Conservation (phyloP, 2,329 filamentous ascomycete species). For the Rhytidhysteron rufulum region DNA sequence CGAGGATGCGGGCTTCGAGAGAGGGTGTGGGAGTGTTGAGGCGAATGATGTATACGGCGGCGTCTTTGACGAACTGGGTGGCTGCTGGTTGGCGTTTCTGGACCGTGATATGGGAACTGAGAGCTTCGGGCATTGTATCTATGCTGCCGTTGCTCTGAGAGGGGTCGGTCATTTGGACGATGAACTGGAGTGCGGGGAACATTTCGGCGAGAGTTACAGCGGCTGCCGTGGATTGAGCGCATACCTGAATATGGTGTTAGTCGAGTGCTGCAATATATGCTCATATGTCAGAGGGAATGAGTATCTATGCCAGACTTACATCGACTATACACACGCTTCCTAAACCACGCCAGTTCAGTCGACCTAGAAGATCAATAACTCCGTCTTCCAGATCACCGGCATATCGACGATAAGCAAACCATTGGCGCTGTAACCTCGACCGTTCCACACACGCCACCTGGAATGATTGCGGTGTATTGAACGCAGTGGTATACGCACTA, state of each 20-base stretch:
- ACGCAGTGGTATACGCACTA: too few relatives aligned
- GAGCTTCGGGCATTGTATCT: not conserved
- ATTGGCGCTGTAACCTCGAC: too few relatives aligned
- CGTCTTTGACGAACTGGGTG: constrained; percentile 25
- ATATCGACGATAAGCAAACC: too few relatives aligned
- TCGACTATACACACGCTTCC: constrained; percentile 25
- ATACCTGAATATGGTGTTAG: constrained; percentile 8
- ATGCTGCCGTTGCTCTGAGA: not conserved
- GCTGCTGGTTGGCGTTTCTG: constrained; percentile 14
- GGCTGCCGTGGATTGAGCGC: constrained; percentile 10
- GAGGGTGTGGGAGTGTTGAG: constrained; percentile 14
- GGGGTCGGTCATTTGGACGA: constrained; percentile 19
- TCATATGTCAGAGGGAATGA: not conserved
- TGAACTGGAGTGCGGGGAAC: constrained; percentile 20
- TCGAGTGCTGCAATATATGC: constrained; percentile 2
- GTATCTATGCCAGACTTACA: constrained; percentile 10
- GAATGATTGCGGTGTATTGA: too few relatives aligned
- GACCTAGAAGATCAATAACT: too few relatives aligned
- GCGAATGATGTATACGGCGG: constrained; percentile 34
- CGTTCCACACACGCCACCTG: too few relatives aligned
- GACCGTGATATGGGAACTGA: constrained; percentile 11
- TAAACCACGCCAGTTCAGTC: too few relatives aligned
- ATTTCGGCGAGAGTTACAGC: constrained; percentile 14
- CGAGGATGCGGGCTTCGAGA: constrained; percentile 11
- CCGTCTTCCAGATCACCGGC: too few relatives aligned